Conservation (phyloP, 495 filamentous ascomycete genomes). For the Peziza echinospora region DNA sequence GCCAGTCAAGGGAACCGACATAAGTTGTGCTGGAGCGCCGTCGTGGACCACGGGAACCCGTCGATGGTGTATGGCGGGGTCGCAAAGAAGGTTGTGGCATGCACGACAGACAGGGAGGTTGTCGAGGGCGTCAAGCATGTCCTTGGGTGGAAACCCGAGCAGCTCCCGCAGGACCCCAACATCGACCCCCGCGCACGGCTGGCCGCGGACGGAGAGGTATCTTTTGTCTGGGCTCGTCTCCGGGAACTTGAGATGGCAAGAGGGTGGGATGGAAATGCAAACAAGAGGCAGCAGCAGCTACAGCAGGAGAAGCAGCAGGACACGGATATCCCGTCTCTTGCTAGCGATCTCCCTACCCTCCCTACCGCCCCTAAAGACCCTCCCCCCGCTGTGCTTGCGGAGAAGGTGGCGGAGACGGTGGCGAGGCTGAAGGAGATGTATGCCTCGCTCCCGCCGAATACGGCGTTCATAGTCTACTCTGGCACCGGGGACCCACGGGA, state of each 20-base stretch:
- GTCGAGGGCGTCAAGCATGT: slow-evolving; percentile 37
- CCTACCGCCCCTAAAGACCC: slow-evolving; percentile 8
- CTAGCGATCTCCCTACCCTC: background rate
- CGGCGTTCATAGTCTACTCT: slow-evolving; percentile 69
- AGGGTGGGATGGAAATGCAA: background rate
- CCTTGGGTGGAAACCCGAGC: background rate
- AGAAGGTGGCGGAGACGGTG: slow-evolving; percentile 28
- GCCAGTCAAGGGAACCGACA: slow-evolving; percentile 33
- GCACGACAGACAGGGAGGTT: slow-evolving; percentile 52
- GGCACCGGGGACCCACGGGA: slow-evolving; percentile 75
- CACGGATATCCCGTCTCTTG: no score
- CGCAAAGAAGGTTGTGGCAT: slow-evolving; percentile 50
- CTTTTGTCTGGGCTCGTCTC: slow-evolving; percentile 76
- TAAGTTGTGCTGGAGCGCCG: slow-evolving; percentile 31
- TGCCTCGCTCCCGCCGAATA: slow-evolving; percentile 56
- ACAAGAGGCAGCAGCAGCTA: background rate
- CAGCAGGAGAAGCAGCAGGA: background rate
- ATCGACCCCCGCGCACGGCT: slow-evolving; percentile 39
- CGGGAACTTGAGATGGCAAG: slow-evolving; percentile 54
- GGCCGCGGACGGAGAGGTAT: slow-evolving; percentile 48
- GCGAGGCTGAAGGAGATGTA: slow-evolving; percentile 46
- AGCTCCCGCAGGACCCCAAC: slow-evolving; percentile 32
- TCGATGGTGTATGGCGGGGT: slow-evolving; percentile 48
- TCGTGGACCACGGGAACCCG: slow-evolving; percentile 74
- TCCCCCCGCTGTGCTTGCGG: slow-evolving; percentile 20